Evolutionary conservation across 2,329 filamentous ascomycete genomes (phyloP).

Genomic region (Diaporthe batatas): DNA sequence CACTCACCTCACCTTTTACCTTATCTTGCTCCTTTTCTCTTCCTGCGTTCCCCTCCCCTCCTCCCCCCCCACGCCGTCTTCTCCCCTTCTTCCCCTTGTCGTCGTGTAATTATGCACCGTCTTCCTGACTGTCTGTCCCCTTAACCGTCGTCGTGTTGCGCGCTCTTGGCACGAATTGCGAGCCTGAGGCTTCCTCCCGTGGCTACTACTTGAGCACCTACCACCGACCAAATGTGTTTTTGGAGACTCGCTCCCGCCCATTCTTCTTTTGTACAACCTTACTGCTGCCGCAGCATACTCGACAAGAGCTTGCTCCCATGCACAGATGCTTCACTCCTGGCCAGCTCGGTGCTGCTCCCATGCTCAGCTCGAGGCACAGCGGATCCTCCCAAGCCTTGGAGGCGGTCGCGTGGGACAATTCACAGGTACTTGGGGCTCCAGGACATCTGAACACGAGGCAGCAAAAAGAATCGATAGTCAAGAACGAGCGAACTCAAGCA

Average conservation of each 20-base stretch:
- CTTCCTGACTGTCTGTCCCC: too few relatives aligned
- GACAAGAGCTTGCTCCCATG: slow-evolving; percentile 8
- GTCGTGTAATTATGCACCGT: background rate
- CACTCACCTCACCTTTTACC: background rate
- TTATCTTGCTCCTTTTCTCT: background rate
- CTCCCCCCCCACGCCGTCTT: background rate
- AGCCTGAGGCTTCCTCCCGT: slow-evolving; percentile 11
- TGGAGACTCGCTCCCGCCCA: slow-evolving; percentile 22
- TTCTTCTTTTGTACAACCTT: slow-evolving; percentile 32
- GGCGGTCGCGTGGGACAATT: background rate
- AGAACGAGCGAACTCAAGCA: slow-evolving; percentile 26
- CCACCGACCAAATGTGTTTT: slow-evolving; percentile 1
- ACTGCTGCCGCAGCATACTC: slow-evolving; percentile 5
- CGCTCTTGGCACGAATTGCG: background rate
- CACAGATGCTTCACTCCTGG: background rate
- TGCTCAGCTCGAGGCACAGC: background rate
- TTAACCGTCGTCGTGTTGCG: background rate
- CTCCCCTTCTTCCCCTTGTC: background rate
- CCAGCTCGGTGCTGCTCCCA: background rate
- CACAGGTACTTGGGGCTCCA: background rate
- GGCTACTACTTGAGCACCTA: background rate
- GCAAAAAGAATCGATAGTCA: slow-evolving; percentile 20
- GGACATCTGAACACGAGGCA: background rate
- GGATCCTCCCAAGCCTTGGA: background rate
- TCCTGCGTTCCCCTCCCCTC: background rate